Evolutionary conservation across 2,329 filamentous ascomycete species (phyloP).

Genomic region (Sordariomycetes sp.): DNA sequence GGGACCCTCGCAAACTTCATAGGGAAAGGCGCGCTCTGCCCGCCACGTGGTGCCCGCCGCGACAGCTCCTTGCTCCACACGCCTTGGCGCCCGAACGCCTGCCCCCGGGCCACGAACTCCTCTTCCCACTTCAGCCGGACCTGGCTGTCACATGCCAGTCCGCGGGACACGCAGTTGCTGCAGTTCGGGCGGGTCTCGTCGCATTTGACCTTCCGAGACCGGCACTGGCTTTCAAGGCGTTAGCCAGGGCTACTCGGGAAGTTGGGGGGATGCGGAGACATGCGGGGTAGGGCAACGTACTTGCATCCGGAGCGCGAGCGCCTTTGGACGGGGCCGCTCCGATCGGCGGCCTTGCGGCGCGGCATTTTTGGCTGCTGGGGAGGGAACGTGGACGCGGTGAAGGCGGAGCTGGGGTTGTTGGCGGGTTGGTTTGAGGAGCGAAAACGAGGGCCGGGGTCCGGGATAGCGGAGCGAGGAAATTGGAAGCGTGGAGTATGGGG

Average conservation of each 20-base stretch:
- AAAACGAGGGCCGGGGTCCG: too few relatives aligned
- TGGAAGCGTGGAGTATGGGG: too few relatives aligned
- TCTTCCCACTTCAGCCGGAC: slow-evolving; percentile 5
- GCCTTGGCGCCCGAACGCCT: slow-evolving; percentile 4
- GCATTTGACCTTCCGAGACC: slow-evolving; percentile 7
- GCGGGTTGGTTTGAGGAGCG: slow-evolving; percentile 14
- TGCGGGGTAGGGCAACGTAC: background rate
- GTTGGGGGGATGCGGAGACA: background rate
- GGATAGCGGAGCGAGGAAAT: too few relatives aligned
- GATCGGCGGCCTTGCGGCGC: slow-evolving; percentile 5
- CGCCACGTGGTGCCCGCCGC: background rate
- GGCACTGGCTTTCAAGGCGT: slow-evolving; percentile 6
- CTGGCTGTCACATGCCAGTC: slow-evolving; percentile 1
- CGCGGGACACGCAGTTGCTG: slow-evolving; percentile 2
- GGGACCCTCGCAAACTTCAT: background rate
- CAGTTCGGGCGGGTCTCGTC: slow-evolving; percentile 5
- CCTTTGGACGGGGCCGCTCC: background rate
- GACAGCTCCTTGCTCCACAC: slow-evolving; percentile 5
- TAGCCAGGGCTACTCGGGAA: background rate
- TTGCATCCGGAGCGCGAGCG: slow-evolving; percentile 5
- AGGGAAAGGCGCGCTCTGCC: background rate
- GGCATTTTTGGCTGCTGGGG: slow-evolving; percentile 1
- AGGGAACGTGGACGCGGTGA: background rate
- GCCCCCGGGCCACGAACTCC: slow-evolving; percentile 4
- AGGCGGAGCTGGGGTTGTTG: background rate